These are phyloP conservation scores for Panaeolus cyanescens DNA, from an alignment of 768 basidiomycete species.

Conservation along the genomic window DNA sequence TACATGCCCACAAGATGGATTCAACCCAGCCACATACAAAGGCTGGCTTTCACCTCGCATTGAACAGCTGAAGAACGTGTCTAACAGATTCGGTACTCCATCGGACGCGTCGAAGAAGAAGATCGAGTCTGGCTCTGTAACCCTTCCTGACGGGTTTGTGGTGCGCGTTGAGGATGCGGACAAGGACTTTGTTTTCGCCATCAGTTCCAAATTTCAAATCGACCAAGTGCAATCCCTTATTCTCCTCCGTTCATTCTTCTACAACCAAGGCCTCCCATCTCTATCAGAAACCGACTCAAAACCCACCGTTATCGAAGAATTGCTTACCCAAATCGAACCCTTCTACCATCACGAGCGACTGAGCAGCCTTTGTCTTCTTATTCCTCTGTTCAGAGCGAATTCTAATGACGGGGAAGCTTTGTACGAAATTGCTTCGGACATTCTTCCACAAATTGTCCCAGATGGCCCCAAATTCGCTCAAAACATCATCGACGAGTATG, in stretches of 20 bases:
- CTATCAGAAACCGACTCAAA: slow-evolving; percentile 38
- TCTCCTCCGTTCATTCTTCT: slow-evolving; percentile 75
- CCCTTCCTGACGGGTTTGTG: slow-evolving; percentile 64
- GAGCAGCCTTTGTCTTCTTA: slow-evolving; percentile 64
- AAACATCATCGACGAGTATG: slow-evolving; percentile 62
- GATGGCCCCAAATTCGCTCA: slow-evolving; percentile 67
- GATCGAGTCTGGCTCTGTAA: slow-evolving; percentile 68
- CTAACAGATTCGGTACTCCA: slow-evolving; percentile 71
- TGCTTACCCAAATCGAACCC: slow-evolving; percentile 71
- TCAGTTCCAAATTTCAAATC: slow-evolving; percentile 73
- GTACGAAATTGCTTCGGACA: slow-evolving; percentile 52
- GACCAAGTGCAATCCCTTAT: slow-evolving; percentile 81
- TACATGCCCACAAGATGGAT: slow-evolving; percentile 56
- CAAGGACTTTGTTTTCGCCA: slow-evolving; percentile 63
- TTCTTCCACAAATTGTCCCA: slow-evolving; percentile 61
- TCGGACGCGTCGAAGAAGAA: slow-evolving; percentile 65
- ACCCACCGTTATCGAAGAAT: slow-evolving; percentile 50
- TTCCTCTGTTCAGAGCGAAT: slow-evolving; percentile 74
- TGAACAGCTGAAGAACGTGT: slow-evolving; percentile 54
- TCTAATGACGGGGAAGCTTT: slow-evolving; percentile 58
- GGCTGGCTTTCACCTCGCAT: slow-evolving; percentile 61
- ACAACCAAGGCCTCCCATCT: slow-evolving; percentile 71
- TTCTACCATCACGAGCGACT: slow-evolving; percentile 86
- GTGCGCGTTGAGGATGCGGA: slow-evolving; percentile 67
- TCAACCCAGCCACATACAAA: slow-evolving; percentile 57